These are phyloP conservation scores for Mycena alexandri DNA, from an alignment of 768 basidiomycete species.

Conservation along the genomic window DNA sequence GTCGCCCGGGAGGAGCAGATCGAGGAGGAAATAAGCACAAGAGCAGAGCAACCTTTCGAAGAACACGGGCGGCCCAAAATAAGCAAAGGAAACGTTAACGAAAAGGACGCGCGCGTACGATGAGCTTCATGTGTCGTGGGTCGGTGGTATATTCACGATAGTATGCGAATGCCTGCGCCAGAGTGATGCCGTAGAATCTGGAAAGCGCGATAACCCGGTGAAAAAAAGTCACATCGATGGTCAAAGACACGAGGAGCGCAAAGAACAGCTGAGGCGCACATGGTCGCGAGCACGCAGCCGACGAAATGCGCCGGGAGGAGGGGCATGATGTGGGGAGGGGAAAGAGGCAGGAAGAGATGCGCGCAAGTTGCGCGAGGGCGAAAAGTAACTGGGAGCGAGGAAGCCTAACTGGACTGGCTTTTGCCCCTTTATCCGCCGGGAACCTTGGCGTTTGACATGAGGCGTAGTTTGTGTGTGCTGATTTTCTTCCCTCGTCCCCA, in stretches of 20 bases:
- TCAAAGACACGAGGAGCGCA: not conserved
- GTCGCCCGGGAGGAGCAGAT: not conserved
- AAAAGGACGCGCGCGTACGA: constrained; percentile 40
- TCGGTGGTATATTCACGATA: constrained; percentile 48
- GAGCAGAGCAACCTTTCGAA: constrained; percentile 36
- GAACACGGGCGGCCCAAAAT: not conserved
- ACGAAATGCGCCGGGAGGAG: constrained; percentile 26
- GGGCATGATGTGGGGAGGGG: constrained; percentile 16
- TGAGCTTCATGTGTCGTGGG: constrained; percentile 45
- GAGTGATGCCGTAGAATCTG: constrained; percentile 51
- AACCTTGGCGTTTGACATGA: too few relatives aligned
- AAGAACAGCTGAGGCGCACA: constrained; percentile 38
- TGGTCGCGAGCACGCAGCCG: constrained; percentile 49
- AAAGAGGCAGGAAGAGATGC: constrained; percentile 23
- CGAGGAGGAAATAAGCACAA: constrained; percentile 24
- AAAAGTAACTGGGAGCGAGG: too few relatives aligned
- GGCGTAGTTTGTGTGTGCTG: not conserved
- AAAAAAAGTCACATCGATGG: not conserved
- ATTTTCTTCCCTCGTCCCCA: constrained; percentile 2
- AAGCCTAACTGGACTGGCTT: too few relatives aligned
- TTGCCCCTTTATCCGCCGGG: too few relatives aligned
- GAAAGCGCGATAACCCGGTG: constrained; percentile 3
- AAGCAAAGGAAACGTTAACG: constrained; percentile 7
- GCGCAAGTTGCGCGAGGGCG: constrained; percentile 10
- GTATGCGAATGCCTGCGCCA: constrained; percentile 51